Evolutionary conservation across 208 protist genomes (phyloP).

Genomic region (Crithidia bombi): DNA sequence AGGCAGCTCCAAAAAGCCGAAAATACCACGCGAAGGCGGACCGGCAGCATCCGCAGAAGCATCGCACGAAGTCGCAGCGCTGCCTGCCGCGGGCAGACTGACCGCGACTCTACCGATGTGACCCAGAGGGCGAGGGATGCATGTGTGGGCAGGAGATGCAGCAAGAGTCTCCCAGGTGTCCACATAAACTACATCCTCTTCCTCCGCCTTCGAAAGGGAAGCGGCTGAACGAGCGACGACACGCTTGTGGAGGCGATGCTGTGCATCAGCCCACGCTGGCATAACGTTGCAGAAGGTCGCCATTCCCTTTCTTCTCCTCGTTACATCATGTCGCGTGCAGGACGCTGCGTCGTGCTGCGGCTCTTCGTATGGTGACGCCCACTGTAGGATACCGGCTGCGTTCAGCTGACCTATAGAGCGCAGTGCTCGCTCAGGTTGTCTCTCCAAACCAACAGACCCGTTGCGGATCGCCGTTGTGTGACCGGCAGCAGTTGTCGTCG

Average conservation of each 20-base stretch:
- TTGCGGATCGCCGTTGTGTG: not conserved
- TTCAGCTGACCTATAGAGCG: constrained; percentile 32
- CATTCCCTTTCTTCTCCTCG: not conserved
- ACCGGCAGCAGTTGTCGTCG: no score
- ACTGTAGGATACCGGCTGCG: constrained; percentile 28
- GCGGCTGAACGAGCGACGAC: not conserved
- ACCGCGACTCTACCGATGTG: not conserved
- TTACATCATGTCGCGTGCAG: not conserved
- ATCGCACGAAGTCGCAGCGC: not conserved
- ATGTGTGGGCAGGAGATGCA: not conserved
- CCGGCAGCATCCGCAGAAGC: not conserved
- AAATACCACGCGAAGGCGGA: constrained; percentile 15
- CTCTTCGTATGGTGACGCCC: not conserved
- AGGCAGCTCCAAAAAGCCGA: constrained; percentile 23
- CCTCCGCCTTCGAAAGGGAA: not conserved
- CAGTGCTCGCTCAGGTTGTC: not conserved
- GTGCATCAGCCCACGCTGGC: constrained; percentile 10
- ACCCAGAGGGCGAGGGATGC: not conserved
- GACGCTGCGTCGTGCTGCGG: not conserved
- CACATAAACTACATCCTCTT: not conserved
- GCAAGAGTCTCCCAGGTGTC: constrained; percentile 4
- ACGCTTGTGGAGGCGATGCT: constrained; percentile 30
- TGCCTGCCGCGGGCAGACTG: not conserved
- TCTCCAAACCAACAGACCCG: not conserved
- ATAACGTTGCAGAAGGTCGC: constrained; percentile 25